Conservation (phyloP, 2,329 filamentous ascomycete genomes). For the Penicillium sp. region DNA sequence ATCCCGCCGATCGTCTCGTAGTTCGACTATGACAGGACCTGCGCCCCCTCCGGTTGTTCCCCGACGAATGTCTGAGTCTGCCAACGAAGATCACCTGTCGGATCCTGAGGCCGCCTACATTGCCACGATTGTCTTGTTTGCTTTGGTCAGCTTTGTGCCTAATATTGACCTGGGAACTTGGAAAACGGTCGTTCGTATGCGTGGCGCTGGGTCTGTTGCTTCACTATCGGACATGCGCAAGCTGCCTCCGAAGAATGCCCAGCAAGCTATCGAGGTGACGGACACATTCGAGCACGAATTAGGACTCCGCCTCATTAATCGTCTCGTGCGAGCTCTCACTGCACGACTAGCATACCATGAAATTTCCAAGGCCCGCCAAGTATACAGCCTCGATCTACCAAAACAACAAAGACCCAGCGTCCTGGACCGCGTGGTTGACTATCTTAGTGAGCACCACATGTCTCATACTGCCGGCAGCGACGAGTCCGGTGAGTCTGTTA, state of each 20-base stretch:
- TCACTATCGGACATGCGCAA: slow-evolving; percentile 40
- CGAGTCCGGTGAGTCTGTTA: slow-evolving; percentile 18
- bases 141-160: slow-evolving; percentile 40
- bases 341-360: slow-evolving; percentile 51
- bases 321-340: slow-evolving; percentile 50
- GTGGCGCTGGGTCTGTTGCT: slow-evolving; percentile 39
- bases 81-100: slow-evolving; percentile 34
- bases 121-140: slow-evolving; percentile 38
- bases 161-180: slow-evolving; percentile 37
- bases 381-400: slow-evolving; percentile 27
- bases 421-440: slow-evolving; percentile 37
- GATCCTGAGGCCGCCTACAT: slow-evolving; percentile 42
- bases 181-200: slow-evolving; percentile 44
- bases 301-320: slow-evolving; percentile 50
- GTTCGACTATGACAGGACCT: slow-evolving; percentile 24
- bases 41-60: slow-evolving; percentile 21
- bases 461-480: slow-evolving; percentile 10
- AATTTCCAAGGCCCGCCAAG: slow-evolving; percentile 42
- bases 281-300: slow-evolving; percentile 53
- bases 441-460: slow-evolving; percentile 32
- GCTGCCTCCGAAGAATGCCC: slow-evolving; percentile 28
- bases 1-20: slow-evolving; percentile 33
- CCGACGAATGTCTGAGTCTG: slow-evolving; percentile 28
- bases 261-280: slow-evolving; percentile 33
- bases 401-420: slow-evolving; percentile 32